These are phyloP conservation scores for Coemansia sp. DNA, from an alignment of 192 early-diverging fungal species.

Conservation along the genomic window DNA sequence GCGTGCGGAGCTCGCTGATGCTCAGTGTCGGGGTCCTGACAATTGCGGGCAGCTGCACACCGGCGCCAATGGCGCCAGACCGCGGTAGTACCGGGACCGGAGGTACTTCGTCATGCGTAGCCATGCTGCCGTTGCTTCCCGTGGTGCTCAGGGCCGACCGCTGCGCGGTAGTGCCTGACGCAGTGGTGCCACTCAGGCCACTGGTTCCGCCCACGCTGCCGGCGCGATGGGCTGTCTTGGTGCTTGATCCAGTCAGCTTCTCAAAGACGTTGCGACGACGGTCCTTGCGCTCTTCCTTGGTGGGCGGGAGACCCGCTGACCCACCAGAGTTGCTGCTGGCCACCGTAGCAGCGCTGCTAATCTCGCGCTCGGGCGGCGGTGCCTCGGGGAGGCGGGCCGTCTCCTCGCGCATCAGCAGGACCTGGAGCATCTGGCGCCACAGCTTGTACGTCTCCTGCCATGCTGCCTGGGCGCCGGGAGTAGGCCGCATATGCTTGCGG, in stretches of 20 bases:
- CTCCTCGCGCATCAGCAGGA: constrained; percentile 46
- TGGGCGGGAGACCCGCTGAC: constrained; percentile 3
- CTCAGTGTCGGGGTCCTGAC: constrained; percentile 15
- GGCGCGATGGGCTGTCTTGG: constrained; percentile 18
- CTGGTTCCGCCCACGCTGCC: not conserved
- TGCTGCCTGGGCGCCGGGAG: constrained; percentile 46
- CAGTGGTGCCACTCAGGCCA: not conserved
- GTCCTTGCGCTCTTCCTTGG: constrained; percentile 27
- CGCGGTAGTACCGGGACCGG: constrained; percentile 1
- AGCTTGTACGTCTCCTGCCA: constrained; percentile 51
- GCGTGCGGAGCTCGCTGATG: constrained; percentile 41
- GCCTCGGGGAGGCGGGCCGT: constrained; percentile 32
- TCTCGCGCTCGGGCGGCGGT: constrained; percentile 17
- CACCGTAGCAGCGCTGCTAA: not conserved
- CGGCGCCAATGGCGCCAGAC: constrained; percentile 24
- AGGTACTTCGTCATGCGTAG: constrained; percentile 11
- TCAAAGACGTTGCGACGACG: constrained; percentile 45
- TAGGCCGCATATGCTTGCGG: constrained; percentile 48
- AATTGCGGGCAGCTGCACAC: constrained; percentile 39
- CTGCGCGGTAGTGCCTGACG: not conserved
- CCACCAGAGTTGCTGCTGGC: not conserved
- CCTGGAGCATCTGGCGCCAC: constrained; percentile 51
- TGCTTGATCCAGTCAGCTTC: constrained; percentile 38
- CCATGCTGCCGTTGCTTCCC: not conserved
- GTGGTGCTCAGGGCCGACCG: not conserved